These are phyloP conservation scores for Tuber borchii DNA, from an alignment of 495 filamentous ascomycete species.

Conservation along the genomic window DNA sequence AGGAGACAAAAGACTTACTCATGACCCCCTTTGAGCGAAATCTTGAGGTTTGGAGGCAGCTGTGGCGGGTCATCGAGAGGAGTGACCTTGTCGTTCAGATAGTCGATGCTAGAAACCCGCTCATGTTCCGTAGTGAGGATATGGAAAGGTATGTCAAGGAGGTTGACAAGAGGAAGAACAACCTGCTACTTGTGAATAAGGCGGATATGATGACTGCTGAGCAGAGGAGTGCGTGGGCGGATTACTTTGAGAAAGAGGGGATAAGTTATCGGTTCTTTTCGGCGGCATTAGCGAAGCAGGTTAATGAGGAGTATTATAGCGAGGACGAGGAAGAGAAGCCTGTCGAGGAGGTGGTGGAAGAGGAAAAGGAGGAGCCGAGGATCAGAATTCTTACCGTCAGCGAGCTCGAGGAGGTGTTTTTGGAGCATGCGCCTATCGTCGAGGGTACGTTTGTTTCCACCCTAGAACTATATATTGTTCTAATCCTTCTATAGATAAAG, in stretches of 20 bases:
- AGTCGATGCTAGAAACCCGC: slow-evolving; percentile 91
- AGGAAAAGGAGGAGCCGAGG: slow-evolving; percentile 51
- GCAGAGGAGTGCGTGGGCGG: slow-evolving; percentile 80
- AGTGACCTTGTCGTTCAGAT: slow-evolving; percentile 97
- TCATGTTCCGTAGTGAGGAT: slow-evolving; percentile 91
- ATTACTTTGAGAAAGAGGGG: slow-evolving; percentile 71
- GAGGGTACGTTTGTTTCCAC: slow-evolving; percentile 44
- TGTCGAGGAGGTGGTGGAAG: slow-evolving; percentile 42
- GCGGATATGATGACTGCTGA: slow-evolving; percentile 95
- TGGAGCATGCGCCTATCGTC: slow-evolving; percentile 61
- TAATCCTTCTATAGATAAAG: slow-evolving; percentile 38
- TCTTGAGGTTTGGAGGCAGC: slow-evolving; percentile 93
- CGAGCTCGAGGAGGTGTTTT: slow-evolving; percentile 83
- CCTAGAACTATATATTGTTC: not conserved
- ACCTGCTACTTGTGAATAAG: slow-evolving; percentile 94
- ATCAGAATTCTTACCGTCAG: slow-evolving; percentile 84
- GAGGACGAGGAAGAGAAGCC: slow-evolving; percentile 50
- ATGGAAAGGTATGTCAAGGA: slow-evolving; percentile 91
- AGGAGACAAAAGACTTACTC: slow-evolving; percentile 84
- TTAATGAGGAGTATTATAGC: slow-evolving; percentile 60
- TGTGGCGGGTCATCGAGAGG: slow-evolving; percentile 97
- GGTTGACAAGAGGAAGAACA: slow-evolving; percentile 78
- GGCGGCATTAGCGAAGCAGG: slow-evolving; percentile 79
- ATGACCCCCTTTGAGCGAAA: slow-evolving; percentile 99
- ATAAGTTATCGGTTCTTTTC: slow-evolving; percentile 96